Base-by-base conservation (phyloP, 495 filamentous ascomycete genomes). In the Aspergillus cavernicola region DNA sequence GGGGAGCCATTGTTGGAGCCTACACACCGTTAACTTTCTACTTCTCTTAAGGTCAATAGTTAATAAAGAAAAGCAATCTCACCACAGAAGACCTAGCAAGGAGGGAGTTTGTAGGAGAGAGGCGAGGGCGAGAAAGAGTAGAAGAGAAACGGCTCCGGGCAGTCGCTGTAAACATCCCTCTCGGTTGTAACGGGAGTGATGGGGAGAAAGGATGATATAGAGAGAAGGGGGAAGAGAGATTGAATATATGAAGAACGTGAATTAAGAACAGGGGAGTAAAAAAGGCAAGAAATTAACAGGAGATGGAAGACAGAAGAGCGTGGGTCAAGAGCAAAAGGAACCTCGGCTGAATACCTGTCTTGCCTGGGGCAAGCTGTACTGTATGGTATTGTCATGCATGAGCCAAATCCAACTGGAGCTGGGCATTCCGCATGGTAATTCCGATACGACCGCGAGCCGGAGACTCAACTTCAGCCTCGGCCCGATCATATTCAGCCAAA, bases 161-260 rank as follows among this genome's bases (percentile, higher is more conserved):
- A 65, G 70, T 66, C 63, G 72, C 70, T 60, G 71, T 68, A 63
- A 76, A 76, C 73, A 77, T 77, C 56, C 66, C 71, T 73, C 60
- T 62, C 59, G 54, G 53, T 33, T 43, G 47, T 67, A 52, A 59
- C 26, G 39, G 39, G 23, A 23, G 44, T 52, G 29, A 43, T 53
- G 39, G 36, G 40, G 37, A 54, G 44, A 50, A 44, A 58, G 38
- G 45, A 33, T 35, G 53, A 44, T 50, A 20, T 33, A 29, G 53
- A 32, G 9, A 4, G 24, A 6, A 4, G 3, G 31, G 31, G 31
- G 6, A n/a, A n/a, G n/a, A n/a, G n/a, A n/a, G n/a, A n/a, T n/a
- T n/a, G n/a, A n/a, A 33, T 44, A 46, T 35, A 47, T 11, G 42
- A 54, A 48, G 40, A 38, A 57, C 28, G 26, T 42, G 42, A 46